Conservation (phyloP, 352 stramenopile genomes). For the Phytophthora pinifolia region DNA sequence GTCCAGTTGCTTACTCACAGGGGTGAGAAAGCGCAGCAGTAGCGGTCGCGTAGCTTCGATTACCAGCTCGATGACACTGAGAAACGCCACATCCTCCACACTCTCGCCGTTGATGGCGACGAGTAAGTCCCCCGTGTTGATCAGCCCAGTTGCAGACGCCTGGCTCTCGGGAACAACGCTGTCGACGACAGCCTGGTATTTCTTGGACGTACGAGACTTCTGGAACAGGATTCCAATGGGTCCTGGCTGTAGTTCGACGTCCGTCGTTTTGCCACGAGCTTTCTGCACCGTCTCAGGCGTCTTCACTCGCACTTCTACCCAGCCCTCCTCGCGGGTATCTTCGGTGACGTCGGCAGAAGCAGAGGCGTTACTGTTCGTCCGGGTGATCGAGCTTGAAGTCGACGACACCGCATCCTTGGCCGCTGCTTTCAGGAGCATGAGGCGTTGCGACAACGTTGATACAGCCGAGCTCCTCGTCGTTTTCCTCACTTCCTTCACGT, state of each 20-base stretch:
- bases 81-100: constrained; percentile 61
- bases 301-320: constrained; percentile 69
- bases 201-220: constrained; percentile 61
- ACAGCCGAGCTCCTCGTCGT: constrained; percentile 36
- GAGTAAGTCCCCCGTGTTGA: constrained; percentile 72
- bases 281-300: constrained; percentile 55
- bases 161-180: constrained; percentile 82
- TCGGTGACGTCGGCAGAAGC: constrained; percentile 32
- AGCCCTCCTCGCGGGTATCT: constrained; percentile 63
- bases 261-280: constrained; percentile 44
- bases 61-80: constrained; percentile 76
- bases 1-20: constrained; percentile 37
- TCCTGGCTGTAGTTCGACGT: constrained; percentile 68
- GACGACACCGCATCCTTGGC: constrained; percentile 65
- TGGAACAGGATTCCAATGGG: constrained; percentile 83
- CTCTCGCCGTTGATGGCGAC: constrained; percentile 74
- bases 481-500: constrained; percentile 17
- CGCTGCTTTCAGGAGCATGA: constrained; percentile 66
- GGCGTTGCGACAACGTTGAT: constrained; percentile 54
- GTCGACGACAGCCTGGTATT: constrained; percentile 76
- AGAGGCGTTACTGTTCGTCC: constrained; percentile 20
- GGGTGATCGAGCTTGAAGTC: constrained; percentile 22
- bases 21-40: constrained; percentile 68
- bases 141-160: constrained; percentile 63
- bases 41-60: constrained; percentile 69